Conservation (phyloP, 192 early-diverging fungal genomes). For the Coemansia sp. region DNA sequence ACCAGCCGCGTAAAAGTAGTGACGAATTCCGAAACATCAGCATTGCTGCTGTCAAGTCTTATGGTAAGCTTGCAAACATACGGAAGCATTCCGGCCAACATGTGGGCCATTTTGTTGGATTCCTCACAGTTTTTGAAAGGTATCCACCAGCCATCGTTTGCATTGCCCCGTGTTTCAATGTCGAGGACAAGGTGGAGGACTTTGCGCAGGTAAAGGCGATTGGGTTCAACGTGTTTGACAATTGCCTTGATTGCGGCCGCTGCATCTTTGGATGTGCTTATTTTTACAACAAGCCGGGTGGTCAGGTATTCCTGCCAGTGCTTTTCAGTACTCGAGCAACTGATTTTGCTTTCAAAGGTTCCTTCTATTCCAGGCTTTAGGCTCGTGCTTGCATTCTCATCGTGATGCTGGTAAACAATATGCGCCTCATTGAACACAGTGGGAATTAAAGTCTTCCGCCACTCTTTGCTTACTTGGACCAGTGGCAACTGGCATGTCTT, state of each 20-base stretch:
- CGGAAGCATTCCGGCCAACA: background rate
- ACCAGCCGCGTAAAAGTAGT: background rate
- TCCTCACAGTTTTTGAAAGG: background rate
- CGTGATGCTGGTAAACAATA: background rate
- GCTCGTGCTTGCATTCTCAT: background rate
- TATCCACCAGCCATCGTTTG: background rate
- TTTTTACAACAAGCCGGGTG: background rate
- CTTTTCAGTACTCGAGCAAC: background rate
- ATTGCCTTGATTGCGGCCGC: background rate
- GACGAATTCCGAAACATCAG: background rate
- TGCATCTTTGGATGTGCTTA: background rate
- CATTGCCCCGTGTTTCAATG: background rate
- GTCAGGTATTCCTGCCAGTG: background rate
- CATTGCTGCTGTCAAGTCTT: background rate
- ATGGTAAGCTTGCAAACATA: background rate
- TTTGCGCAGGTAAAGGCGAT: background rate
- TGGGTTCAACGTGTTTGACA: background rate
- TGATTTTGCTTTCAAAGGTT: background rate
- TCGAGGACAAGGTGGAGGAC: background rate
- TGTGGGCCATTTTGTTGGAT: background rate
- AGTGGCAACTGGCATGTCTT: conserved; percentile 2
- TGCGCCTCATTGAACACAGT: background rate
- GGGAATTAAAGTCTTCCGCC: background rate
- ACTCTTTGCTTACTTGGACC: background rate
- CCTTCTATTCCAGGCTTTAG: background rate